Evolutionary conservation across 2,329 filamentous ascomycete species (phyloP), one percentile per base, ranked within the genome.

Genomic region (Aspergillus sp.): DNA sequence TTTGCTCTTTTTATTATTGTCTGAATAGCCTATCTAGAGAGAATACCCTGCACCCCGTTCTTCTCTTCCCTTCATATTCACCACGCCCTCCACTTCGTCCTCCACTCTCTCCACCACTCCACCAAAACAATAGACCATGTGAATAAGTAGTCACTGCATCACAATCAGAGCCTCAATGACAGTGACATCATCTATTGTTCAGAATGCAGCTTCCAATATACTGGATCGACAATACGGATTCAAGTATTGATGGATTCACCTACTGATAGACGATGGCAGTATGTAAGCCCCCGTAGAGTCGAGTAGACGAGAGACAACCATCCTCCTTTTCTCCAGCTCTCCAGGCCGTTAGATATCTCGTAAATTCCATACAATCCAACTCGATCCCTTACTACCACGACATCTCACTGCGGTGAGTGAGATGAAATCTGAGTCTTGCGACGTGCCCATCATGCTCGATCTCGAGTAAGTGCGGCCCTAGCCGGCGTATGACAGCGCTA

Each of bases 371-470:
- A 9, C 13, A 8, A 18, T 38, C 6, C 45, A 18, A 38, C 20
- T n/a, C n/a, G 12, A 9, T 20, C n/a, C 18, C 7, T 8, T 20
- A 39, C 24, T 20, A 42, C 20, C 20, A 51, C n/a, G 38, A 20
- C 17, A 38, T 22, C 12, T 38, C 30, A 39, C n/a, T 17, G 3
- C 49, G 22, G 12, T 39, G 63, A 30, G 12, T 39, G 63, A 53
- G 20, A 62, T 64, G 56, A 55, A 24, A 38, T 32, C 50, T 20
- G 41, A 61, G 15, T 62, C 61, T 9, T 63, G 63, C 55, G 65
- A 70, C 47, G 65, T 71, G 13, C 68, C 70, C 44, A 64, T 71
- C 52, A 64, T 71, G 57, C 62, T 66, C 5, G 58, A 64, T 51
- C 62, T 65, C 8, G 65, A 65, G 70, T 71, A 64, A 62, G 68